Conservation (phyloP, 371 early-diverging fungal species). For the Mucor plumbeus region DNA sequence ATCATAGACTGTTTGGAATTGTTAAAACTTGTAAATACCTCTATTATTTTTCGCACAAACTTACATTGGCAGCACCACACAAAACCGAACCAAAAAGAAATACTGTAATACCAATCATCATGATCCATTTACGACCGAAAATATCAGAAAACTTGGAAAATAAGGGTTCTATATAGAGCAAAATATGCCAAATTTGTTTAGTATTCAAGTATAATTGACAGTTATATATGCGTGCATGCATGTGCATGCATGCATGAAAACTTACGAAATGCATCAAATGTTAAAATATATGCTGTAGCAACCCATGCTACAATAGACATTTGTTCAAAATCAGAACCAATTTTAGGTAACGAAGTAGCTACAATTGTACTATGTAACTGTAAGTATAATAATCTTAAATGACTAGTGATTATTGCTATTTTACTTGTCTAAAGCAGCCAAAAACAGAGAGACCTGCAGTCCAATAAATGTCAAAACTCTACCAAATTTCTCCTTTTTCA, state of each 20-base stretch:
- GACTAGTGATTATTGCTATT: neutral
- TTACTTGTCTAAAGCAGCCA: slow-evolving; percentile 77
- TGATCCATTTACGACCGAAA: slow-evolving; percentile 72
- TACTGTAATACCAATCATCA: slow-evolving; percentile 58
- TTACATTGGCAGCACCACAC: slow-evolving; percentile 60
- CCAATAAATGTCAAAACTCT: slow-evolving; percentile 46
- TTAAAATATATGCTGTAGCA: slow-evolving; percentile 64
- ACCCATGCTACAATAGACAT: slow-evolving; percentile 68
- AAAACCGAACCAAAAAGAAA: slow-evolving; percentile 68
- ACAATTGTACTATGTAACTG: slow-evolving; percentile 57
- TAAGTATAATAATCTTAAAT: too few relatives aligned
- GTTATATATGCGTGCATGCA: neutral
- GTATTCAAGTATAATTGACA: too few relatives aligned
- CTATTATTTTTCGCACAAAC: neutral
- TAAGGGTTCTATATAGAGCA: slow-evolving; percentile 44
- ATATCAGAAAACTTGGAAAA: slow-evolving; percentile 74
- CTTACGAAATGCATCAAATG: slow-evolving; percentile 43
- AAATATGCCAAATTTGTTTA: too few relatives aligned
- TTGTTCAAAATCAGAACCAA: slow-evolving; percentile 72
- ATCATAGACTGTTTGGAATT: slow-evolving; percentile 47
- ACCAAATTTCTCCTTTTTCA: slow-evolving; percentile 13
- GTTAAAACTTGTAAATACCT: neutral
- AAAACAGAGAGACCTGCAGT: slow-evolving; percentile 68
- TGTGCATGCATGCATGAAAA: neutral
- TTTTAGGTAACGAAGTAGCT: slow-evolving; percentile 74